Conservation (phyloP, 2,329 filamentous ascomycete species). For the Neurospora sp. region DNA sequence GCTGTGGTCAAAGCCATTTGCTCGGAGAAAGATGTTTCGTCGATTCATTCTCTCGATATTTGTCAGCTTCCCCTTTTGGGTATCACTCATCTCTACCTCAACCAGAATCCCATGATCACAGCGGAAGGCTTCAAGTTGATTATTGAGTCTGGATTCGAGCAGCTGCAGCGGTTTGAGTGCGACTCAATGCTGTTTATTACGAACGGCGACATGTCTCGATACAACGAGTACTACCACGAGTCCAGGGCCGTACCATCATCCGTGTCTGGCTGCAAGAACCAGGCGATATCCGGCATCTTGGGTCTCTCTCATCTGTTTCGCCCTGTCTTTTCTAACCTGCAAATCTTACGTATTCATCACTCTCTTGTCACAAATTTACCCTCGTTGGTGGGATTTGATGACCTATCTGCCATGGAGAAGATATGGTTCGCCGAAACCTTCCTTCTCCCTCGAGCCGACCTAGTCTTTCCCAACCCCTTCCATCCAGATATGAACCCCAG, state of each 20-base stretch:
- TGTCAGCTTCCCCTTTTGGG: conserved; percentile 15
- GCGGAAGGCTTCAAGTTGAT: conserved; percentile 34
- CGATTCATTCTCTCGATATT: conserved; percentile 26
- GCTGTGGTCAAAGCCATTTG: neutral
- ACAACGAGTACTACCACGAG: conserved; percentile 20
- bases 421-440: conserved; percentile 35
- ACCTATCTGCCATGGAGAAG: conserved; percentile 26
- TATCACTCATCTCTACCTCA: conserved; percentile 46
- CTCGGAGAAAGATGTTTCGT: neutral
- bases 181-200: conserved; percentile 28
- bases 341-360: conserved; percentile 45
- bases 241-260: conserved; percentile 6
- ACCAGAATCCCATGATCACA: conserved; percentile 37
- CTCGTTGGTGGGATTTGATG: conserved; percentile 28
- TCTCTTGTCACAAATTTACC: conserved; percentile 48
- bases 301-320: conserved; percentile 38
- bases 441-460: conserved; percentile 32
- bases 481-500: conserved; percentile 47
- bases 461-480: conserved; percentile 38
- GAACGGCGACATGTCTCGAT: conserved; percentile 6
- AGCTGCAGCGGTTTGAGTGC: conserved; percentile 43
- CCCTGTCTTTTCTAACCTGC: conserved; percentile 42
- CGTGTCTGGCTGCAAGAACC: conserved; percentile 4
- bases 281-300: conserved; percentile 30
- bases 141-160: conserved; percentile 27